phyloP scores from a whole-genome alignment of 148 eudicot genomes.

The Selenicereus undatus region DNA sequence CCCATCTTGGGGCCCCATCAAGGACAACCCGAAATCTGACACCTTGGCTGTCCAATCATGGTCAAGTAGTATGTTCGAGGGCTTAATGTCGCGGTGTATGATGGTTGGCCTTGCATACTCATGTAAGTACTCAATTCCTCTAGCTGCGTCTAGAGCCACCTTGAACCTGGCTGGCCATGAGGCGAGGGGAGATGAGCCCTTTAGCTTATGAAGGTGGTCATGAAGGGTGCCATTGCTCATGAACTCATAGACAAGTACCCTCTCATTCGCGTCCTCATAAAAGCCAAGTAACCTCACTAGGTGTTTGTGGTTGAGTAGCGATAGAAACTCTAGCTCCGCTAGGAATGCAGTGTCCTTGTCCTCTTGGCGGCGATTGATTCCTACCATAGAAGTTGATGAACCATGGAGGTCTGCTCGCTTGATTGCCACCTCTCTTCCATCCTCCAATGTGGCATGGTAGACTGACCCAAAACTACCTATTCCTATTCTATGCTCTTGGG shows the following conservation, averaged over 20 bases:
- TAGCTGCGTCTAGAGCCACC: slow-evolving; percentile 78
- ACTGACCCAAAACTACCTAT: slow-evolving; percentile 84
- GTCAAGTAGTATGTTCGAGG: slow-evolving; percentile 80
- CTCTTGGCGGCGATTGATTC: slow-evolving; percentile 36
- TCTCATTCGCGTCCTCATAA: slow-evolving; percentile 59
- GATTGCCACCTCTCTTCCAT: slow-evolving; percentile 64
- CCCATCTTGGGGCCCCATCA: slow-evolving; percentile 57
- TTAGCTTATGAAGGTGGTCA: slow-evolving; percentile 65
- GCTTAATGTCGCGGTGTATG: slow-evolving; percentile 89
- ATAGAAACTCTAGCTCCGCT: slow-evolving; percentile 67
- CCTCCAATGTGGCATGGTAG: slow-evolving; percentile 48
- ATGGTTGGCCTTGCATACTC: slow-evolving; percentile 63
- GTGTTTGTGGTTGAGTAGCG: slow-evolving; percentile 82
- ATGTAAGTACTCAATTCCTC: slow-evolving; percentile 89
- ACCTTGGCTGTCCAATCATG: slow-evolving; percentile 69
- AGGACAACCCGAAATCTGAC: slow-evolving; percentile 82
- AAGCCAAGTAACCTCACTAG: slow-evolving; percentile 65
- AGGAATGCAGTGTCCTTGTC: slow-evolving; percentile 66
- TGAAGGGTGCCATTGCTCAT: slow-evolving; percentile 64
- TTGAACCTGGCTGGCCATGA: slow-evolving; percentile 66
- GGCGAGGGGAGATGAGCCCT: slow-evolving; percentile 37
- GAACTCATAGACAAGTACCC: slow-evolving; percentile 69
- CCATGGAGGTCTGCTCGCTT: slow-evolving; percentile 51
- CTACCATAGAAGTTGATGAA: slow-evolving; percentile 4
- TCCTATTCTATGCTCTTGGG: slow-evolving; percentile 59